Evolutionary conservation across 768 basidiomycete genomes (phyloP), one percentile per base, ranked within the genome.

Genomic region (Lentinula boryana): DNA sequence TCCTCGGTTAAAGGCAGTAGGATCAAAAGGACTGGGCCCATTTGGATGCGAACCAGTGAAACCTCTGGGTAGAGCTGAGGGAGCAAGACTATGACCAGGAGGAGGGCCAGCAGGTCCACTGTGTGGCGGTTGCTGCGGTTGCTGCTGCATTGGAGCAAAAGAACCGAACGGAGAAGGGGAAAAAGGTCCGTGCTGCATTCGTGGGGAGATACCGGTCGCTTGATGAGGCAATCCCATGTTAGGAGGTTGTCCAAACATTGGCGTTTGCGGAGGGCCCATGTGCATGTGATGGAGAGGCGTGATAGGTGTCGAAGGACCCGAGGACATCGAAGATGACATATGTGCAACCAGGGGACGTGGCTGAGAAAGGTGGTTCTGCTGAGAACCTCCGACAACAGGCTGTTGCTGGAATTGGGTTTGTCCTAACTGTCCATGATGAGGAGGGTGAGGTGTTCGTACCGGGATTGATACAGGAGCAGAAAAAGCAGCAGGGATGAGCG

Each of bases 61-160:
- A 60, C 74, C 76, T 48, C 85, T 77, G 10, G 84, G 80, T 35
- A 87, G 73, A 13, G 78, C 76, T 40, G 85, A 82, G 6, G 84
- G 81, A 2, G 77, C 80, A 3, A 60, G 27, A n/a, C 58, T 49
- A 40, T 32, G 35, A 18, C 44, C 43, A 32, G 44, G 41, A 50
- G 58, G 46, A 44, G 56, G 43, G 15, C 56, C 43, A 12, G 56
- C 27, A 52, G 58, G 35, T 8, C 50, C 50, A 41, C n/a, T 18
- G 32, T 52, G 41, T 15, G 21, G 35, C 7, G 33, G 56, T 16
- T 18, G 55, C 10, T 27, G 48, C 16, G 27, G 27, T 27, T 43
- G 13, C 41, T 43, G 44, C 5, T 38, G 78, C 61, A 70, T 76
- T 62, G 72, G 73, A 31, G 74, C 76, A 65, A 82, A 87, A 5